Percentiles rank a stretch among this genome's conserved stretches.
phyloP scores from a whole-genome alignment of 2,329 filamentous ascomycete species.

The Trichoderma sp. region DNA sequence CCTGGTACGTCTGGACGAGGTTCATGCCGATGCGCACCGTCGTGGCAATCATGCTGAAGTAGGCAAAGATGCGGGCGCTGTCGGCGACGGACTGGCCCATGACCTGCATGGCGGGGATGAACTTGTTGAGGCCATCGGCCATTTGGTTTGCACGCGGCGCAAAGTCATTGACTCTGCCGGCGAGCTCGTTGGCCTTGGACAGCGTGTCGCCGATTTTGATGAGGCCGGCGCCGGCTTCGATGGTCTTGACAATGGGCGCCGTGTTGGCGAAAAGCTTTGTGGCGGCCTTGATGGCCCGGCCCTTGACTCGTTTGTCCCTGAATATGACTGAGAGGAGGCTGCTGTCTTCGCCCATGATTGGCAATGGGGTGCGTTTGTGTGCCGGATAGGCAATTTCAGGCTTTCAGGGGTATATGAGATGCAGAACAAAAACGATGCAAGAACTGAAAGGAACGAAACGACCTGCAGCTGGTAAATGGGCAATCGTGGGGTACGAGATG shows the following conservation, averaged over 20 bases:
- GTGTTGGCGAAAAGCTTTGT: slow-evolving; percentile 18
- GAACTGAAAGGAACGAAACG: background rate
- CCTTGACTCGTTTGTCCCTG: slow-evolving; percentile 15
- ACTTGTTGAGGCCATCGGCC: slow-evolving; percentile 30
- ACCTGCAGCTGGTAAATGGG: background rate
- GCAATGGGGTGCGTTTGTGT: no score
- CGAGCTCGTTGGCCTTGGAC: slow-evolving; percentile 30
- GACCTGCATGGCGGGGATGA: slow-evolving; percentile 39
- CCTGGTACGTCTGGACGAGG: slow-evolving; percentile 41
- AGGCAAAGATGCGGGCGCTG: slow-evolving; percentile 36
- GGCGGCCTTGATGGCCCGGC: slow-evolving; percentile 12
- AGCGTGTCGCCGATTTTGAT: slow-evolving; percentile 32
- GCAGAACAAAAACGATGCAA: background rate
- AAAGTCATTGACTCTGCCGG: slow-evolving; percentile 26
- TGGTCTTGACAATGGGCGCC: slow-evolving; percentile 28
- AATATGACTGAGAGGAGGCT: slow-evolving; percentile 15
- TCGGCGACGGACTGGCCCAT: slow-evolving; percentile 41
- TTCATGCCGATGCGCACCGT: slow-evolving; percentile 39
- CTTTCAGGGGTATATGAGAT: background rate
- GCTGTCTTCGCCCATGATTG: slow-evolving; percentile 21
- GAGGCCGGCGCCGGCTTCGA: slow-evolving; percentile 34
- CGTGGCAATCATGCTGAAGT: slow-evolving; percentile 37
- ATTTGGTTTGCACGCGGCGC: slow-evolving; percentile 31
- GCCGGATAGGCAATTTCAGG: no score
- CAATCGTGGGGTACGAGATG: slow-evolving; percentile 12